These are phyloP conservation scores for Podospora tetraspora DNA, from an alignment of 495 filamentous ascomycete genomes.

Conservation along the genomic window DNA sequence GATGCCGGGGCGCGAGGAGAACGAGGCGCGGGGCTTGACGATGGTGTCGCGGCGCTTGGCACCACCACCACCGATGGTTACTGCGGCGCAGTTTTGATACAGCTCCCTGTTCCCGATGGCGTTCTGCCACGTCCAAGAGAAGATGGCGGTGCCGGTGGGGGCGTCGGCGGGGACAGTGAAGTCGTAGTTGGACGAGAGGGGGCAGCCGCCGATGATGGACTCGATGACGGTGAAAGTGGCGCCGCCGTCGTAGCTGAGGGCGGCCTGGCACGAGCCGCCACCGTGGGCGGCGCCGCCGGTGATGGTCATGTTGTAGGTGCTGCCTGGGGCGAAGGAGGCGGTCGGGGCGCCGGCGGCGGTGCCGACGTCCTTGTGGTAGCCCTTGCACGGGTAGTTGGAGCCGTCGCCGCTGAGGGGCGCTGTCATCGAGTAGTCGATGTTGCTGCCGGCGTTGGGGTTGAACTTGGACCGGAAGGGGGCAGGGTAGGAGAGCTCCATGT, in stretches of 20 bases:
- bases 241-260: constrained; percentile 59
- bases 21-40: constrained; percentile 31
- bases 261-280: constrained; percentile 62
- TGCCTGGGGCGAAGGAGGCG: constrained; percentile 51
- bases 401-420: constrained; percentile 46
- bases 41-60: constrained; percentile 32
- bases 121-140: constrained; percentile 66
- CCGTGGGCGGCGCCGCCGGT: constrained; percentile 53
- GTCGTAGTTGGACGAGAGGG: constrained; percentile 44
- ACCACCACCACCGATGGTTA: constrained; percentile 46
- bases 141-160: constrained; percentile 53
- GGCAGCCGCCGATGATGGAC: constrained; percentile 60
- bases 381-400: constrained; percentile 61
- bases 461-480: constrained; percentile 48
- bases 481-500: constrained; percentile 58
- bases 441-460: constrained; percentile 42
- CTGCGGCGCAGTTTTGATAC: constrained; percentile 62
- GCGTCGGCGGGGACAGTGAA: constrained; percentile 62
- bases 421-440: constrained; percentile 55
- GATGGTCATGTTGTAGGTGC: constrained; percentile 53
- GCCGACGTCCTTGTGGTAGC: constrained; percentile 52
- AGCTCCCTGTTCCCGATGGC: constrained; percentile 61
- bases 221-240: constrained; percentile 60
- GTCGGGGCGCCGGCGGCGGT: constrained; percentile 41
- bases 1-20: constrained; percentile 50